Conservation (phyloP, 805 yeast species). For the Pichia ethanolica region DNA sequence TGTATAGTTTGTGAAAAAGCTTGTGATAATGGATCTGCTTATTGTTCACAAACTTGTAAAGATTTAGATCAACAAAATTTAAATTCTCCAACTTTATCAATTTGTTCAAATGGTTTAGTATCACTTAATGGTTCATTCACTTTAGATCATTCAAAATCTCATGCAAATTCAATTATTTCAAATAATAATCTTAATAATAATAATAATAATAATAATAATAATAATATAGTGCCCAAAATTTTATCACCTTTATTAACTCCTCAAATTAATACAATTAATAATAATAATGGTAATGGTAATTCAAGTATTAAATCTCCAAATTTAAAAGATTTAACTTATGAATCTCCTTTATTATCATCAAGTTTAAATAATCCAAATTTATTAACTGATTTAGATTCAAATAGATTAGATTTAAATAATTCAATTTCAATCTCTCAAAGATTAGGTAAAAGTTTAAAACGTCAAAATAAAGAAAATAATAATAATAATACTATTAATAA, state of each 20-base stretch:
- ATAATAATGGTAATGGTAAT: too few species aligned
- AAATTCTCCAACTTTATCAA: slow-evolving; percentile 20
- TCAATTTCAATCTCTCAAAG: slow-evolving; percentile 3
- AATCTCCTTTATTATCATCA: slow-evolving; percentile 26
- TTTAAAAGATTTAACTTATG: slow-evolving; percentile 22
- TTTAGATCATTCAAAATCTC: slow-evolving; percentile 2
- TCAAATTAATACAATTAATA: slow-evolving; percentile 13
- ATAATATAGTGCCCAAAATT: slow-evolving; percentile 9
- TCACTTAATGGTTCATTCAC: slow-evolving; percentile 12
- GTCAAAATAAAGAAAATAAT: too few species aligned
- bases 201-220: background rate
- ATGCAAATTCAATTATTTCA: background rate
- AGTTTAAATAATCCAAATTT: slow-evolving; percentile 4
- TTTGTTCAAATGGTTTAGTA: slow-evolving; percentile 12
- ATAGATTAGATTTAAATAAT: slow-evolving; percentile 25
- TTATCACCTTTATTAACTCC: slow-evolving; percentile 28
- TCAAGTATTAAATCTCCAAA: slow-evolving; percentile 18
- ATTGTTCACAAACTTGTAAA: slow-evolving; percentile 28
- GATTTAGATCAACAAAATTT: slow-evolving; percentile 19
- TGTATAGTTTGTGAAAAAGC: slow-evolving; percentile 31
- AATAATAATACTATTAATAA: background rate
- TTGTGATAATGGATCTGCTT: slow-evolving; percentile 25
- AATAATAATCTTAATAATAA: too few species aligned
- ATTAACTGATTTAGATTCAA: slow-evolving; percentile 23
- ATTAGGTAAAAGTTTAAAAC: background rate